Evolutionary conservation across 257 asterid genomes (phyloP), one percentile per base, ranked within the genome.

Genomic region (Avicennia marina): DNA sequence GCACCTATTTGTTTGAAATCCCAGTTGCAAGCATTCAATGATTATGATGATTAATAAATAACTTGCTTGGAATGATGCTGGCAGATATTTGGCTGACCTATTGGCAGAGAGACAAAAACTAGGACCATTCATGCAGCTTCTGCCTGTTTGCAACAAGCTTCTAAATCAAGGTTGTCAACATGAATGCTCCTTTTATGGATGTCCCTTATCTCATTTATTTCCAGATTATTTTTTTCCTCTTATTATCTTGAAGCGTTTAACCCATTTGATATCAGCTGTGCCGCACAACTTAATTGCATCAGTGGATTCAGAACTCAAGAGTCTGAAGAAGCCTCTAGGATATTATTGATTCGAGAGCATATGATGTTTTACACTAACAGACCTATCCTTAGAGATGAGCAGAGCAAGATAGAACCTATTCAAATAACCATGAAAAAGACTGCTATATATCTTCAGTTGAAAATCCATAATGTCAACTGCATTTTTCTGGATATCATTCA

Each of bases 91-190:
- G 75, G 63, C 81, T 11, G 86, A 85, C 17, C 73, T 85, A 50
- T 65, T 85, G 59, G 82, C 76, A 12, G 95, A 85, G 84, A 75
- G 79, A 72, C 84, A 77, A 40, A 82, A 66, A 34, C 41, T 85
- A 53, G 90, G 76, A 29, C 95, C 95, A 12, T 85, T 85, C 73
- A 6, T 75, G 71, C 86, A 71, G 67, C 64, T 78, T 71, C 50
- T 85, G 60, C 88, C 90, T 7, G 61, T 71, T 43, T 82, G 88
- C 78, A 80, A 68, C 70, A 74, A 82, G 46, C 90, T 85, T 79
- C 71, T 85, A 51, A 78, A 78, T 70, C 95, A 79, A 79, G 95
- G 95, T 85, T 64, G 62, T 45, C 58, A 42, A 42, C 48, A 2
- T 32, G 51, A 16, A 29, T 56, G 12, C 16, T 51, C 49, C 12